Evolutionary conservation across 129 eudicot genomes (phyloP).

Genomic region (Calendula officinalis): DNA sequence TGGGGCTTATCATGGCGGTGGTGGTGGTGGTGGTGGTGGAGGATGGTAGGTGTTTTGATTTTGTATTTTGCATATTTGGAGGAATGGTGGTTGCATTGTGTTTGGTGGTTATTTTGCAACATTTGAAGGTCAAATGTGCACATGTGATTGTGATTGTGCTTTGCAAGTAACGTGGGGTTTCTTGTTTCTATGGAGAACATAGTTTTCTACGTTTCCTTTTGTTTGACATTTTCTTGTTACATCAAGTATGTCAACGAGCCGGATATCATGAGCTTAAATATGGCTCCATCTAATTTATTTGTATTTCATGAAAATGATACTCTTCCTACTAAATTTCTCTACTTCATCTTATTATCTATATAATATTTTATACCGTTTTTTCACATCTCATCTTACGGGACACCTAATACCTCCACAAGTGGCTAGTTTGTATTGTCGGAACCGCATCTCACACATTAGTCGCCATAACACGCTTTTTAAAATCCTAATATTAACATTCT

Average conservation of each 20-base stretch:
- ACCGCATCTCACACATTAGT: too few species aligned
- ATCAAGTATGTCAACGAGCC: neutral
- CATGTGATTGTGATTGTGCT: constrained; percentile 30
- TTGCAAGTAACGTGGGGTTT: constrained; percentile 33
- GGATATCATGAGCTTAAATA: neutral
- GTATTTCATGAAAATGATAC: too few species aligned
- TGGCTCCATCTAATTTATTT: neutral
- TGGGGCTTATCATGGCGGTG: constrained; percentile 34
- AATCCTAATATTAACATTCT: too few species aligned
- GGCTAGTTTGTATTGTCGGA: too few species aligned
- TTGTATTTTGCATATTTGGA: constrained; percentile 28
- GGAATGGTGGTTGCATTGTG: constrained; percentile 1
- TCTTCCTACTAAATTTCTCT: too few species aligned
- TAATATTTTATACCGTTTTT: too few species aligned
- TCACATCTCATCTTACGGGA: too few species aligned
- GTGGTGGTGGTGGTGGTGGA: constrained; percentile 13
- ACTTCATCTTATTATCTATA: too few species aligned
- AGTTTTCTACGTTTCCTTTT: constrained; percentile 24
- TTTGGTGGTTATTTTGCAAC: neutral
- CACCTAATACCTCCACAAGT: too few species aligned
- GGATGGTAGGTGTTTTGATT: constrained; percentile 5
- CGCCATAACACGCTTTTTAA: too few species aligned
- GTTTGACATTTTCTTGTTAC: constrained; percentile 25
- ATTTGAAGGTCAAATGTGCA: constrained; percentile 12
- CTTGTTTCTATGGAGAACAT: constrained; percentile 31